Evolutionary conservation across 2,329 filamentous ascomycete species (phyloP), one percentile per base, ranked within the genome.

Genomic region (Trichophyton equinum): DNA sequence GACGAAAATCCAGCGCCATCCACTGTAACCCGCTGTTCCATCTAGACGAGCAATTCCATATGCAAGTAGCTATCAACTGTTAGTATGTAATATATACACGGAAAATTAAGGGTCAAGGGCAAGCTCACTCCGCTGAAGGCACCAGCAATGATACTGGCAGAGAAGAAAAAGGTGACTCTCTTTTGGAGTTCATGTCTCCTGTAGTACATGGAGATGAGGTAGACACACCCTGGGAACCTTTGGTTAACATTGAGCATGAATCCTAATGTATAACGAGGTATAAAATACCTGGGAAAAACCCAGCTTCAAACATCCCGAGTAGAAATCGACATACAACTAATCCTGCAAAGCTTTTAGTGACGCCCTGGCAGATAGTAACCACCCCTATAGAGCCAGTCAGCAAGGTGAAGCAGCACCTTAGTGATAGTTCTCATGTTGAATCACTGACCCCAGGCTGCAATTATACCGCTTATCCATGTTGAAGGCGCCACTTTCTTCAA

Each of bases 1-100:
- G 49, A 79, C 76, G 66, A 80, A 79, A 40, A 80, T 76, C 77
- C 77, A 79, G 20, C 74, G 71, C 76, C 76, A 77, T 15, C 72
- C 68, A 47, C 63, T 65, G 59, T 74, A 74, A 7, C 75, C 75
- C 9, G 68, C 70, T 15, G 70, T 64, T 0, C 76, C 76, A 38
- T 76, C 69, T 68, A 78, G 72, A 46, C 73, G 66, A 15, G 70
- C 68, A 61, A 77, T 73, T 1, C 70, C 75, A 60, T 74, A 76
- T 0, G 76, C 75, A n/a, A 78, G 69, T 30, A 76, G 68, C 69
- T 71, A 33, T 15, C 18, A 25, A 0, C 5, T 6, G 57, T 62
- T 56, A 62, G 63, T 25, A 46, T 25, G 13, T 4, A 18, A 38
- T 36, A 22, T 4, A 56, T 8, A 51, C 38, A 25, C 44, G 22